Base-by-base conservation (phyloP, 352 stramenopile species). In the Plasmopara muralis region DNA sequence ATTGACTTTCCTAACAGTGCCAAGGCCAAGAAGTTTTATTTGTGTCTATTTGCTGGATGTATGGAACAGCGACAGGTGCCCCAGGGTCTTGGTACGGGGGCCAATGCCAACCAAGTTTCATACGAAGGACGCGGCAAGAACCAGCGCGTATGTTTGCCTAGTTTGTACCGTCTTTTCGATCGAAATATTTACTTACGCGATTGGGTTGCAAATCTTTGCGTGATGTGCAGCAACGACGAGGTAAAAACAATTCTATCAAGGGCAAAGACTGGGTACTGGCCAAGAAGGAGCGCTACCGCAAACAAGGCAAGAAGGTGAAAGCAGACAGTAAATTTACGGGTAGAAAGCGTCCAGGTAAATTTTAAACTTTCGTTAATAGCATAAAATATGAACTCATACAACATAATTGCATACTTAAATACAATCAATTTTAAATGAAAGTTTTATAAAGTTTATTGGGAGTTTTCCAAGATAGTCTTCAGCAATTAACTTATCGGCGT, bases 11-110 rank as follows among this genome's bases (percentile, higher is more conserved):
- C 97, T 7, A 99, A 99, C 72, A 98, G 75, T 69, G 83, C 97
- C 34, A 99, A 99, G 64, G 97, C 97, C 31, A 99, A 99, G 79
- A 99, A 99, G 68, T 98, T 99, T 74, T 99, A 98, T 67, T 66
- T 99, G 14, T 95, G 98, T 47, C 86, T 97, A 30, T 99, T 98
- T 66, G 96, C 98, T 46, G 88, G 96, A 47, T 88, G 86, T 40
- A 96, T 90, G 40, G 73, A 60, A 6, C 59, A 73, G 18, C 77
- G 83, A 56, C 80, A 84, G 42, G 68, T 96, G 25, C 94, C 89
- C 4, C 76, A 87, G 63, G 89, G 72, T 16, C 72, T 97, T 38
- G 86, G 72, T 7, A 78, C 76, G 9, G 73, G 70, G 47, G 73
- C 77, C 42, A 67, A 64, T 16, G 54, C 70, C 4, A 69, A 71